phyloP scores from a whole-genome alignment of 2,329 filamentous ascomycete genomes.

The Truncatella angustata region DNA sequence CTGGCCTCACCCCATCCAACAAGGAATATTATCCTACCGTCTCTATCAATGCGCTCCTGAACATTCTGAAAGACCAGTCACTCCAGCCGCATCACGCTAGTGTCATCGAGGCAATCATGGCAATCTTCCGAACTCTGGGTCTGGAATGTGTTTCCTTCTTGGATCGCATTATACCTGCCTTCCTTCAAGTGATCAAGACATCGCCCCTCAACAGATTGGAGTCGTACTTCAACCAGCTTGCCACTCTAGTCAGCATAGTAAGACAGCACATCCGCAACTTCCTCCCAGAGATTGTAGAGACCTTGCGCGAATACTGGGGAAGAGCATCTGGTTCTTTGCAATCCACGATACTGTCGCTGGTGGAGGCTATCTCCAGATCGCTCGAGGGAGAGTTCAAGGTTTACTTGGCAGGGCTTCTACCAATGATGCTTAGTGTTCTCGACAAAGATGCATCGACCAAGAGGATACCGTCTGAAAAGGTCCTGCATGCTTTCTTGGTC shows the following conservation, averaged over 20 bases:
- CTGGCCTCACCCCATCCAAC: conserved; percentile 89
- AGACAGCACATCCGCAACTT: conserved; percentile 94
- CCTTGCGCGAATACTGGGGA: conserved; percentile 89
- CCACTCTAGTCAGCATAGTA: conserved; percentile 90
- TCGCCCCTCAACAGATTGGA: conserved; percentile 78
- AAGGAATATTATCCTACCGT: conserved; percentile 99
- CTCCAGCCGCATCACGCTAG: conserved; percentile 87
- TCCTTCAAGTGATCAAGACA: conserved; percentile 82
- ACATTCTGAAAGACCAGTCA: conserved; percentile 88
- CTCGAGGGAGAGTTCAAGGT: conserved; percentile 98
- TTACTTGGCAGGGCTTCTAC: conserved; percentile 83
- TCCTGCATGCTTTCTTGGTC: conserved; percentile 91
- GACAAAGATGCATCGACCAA: conserved; percentile 79
- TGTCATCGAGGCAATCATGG: conserved; percentile 97
- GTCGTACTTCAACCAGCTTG: conserved; percentile 96
- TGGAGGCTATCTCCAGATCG: conserved; percentile 91
- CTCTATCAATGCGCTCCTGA: conserved; percentile 91
- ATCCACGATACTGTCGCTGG: conserved; percentile 84
- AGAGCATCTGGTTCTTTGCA: conserved; percentile 73
- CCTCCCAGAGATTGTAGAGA: conserved; percentile 79
- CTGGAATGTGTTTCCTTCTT: conserved; percentile 95
- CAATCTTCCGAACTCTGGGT: conserved; percentile 94
- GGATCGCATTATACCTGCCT: conserved; percentile 89
- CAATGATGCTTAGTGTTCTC: conserved; percentile 89
- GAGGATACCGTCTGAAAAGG: conserved; percentile 80